A percentile compares a stretch with the other conserved stretches of the same genome.
Evolutionary conservation across 805 yeast genomes (phyloP).

Genomic region (Saccharomycopsis schoenii): DNA sequence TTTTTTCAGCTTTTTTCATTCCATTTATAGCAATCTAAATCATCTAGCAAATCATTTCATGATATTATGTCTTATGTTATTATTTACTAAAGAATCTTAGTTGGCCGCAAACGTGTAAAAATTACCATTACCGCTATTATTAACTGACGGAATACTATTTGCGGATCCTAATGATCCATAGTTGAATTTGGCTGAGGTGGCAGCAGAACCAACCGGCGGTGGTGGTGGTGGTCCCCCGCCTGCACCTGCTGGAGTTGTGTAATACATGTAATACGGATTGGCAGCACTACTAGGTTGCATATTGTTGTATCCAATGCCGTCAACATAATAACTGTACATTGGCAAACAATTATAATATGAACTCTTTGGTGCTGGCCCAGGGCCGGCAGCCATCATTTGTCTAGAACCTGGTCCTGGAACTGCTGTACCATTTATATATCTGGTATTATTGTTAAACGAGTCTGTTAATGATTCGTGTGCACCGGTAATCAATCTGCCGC

Average conservation of each 20-base stretch:
- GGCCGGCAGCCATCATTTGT: not conserved
- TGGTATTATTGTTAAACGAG: not conserved
- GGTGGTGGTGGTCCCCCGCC: not conserved
- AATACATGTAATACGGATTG: conserved; percentile 2
- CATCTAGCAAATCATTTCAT: not conserved
- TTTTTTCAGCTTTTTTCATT: too few species aligned
- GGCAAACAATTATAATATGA: not conserved
- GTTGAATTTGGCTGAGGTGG: not conserved
- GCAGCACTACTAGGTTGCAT: conserved; percentile 1
- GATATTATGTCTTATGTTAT: too few species aligned
- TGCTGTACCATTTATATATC: not conserved
- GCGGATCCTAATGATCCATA: not conserved
- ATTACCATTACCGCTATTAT: not conserved
- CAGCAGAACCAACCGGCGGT: not conserved
- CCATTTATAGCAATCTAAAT: too few species aligned
- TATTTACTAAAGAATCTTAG: too few species aligned
- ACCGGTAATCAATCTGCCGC: not conserved
- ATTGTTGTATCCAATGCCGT: not conserved
- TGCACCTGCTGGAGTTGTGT: not conserved
- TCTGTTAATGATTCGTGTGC: not conserved
- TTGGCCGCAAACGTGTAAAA: not conserved
- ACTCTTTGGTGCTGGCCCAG: not conserved
- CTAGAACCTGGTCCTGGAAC: not conserved
- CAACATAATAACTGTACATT: not conserved
- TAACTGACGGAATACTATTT: not conserved